Evolutionary conservation across 352 stramenopile genomes (phyloP), one percentile per base, ranked within the genome.

Genomic region (Pythium insidiosum): DNA sequence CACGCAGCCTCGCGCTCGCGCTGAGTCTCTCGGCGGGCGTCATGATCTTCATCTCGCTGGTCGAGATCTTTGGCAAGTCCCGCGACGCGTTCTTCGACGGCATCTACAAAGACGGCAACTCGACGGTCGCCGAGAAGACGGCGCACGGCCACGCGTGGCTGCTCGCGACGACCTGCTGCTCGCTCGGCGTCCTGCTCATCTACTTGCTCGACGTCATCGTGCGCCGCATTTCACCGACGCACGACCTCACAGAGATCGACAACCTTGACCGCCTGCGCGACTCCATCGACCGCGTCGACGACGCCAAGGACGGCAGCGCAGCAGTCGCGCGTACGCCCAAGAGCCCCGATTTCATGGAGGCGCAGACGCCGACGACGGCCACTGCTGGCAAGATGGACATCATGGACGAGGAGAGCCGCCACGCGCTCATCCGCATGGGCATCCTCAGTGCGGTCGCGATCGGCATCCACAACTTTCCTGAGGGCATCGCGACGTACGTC

Each of bases 401-500:
- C n/a, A 58, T 78, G 36, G 57, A 65, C 33, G 65, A 84, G 18
- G 42, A 59, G 0, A 58, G 55, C 11, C 67, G 74, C 35, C 40
- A 71, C 9, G 58, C 60, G 42, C 63, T 97, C 19, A 66, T 92
- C 11, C 65, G 71, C 24, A 95, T 94, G 79, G 88, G 88, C 12
- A 24, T 96, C 13, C 76, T 91, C 20, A 96, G 84, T 28, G 91
- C 91, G 5, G 21, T 97, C 1, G 85, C 90, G 2, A 95, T 98
- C 39, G 88, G 66, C 5, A 55, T 97, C 37, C 93, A 98, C 68
- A 98, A 98, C 56, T 88, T 98, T 21, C 94, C 94, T 6, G 93
- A 98, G 58, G 93, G 93, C 11, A 84, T 98, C n/a, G 92, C 90
- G 12, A 98, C 93, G 5, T 98, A 97, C 56, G 87, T 97, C 19